Evolutionary conservation across 75 land plant species (phyloP).

Genomic region (Cryptomeria japonica): DNA sequence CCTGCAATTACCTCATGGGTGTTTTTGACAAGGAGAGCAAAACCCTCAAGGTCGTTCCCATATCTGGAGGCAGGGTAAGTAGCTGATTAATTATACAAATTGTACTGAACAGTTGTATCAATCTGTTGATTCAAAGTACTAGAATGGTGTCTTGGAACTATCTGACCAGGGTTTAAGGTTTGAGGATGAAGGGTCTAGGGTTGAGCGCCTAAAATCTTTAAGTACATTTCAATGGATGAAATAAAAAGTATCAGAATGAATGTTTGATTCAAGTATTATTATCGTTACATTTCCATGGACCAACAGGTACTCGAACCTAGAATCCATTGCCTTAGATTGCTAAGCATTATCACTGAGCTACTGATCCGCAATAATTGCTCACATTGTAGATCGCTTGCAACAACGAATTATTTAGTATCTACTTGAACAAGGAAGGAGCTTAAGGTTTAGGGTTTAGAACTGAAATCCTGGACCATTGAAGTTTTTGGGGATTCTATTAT

Average conservation of each 20-base stretch:
- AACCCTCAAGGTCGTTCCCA: conserved; percentile 71
- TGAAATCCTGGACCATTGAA: neutral
- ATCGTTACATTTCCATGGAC: no score
- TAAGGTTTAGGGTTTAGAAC: neutral
- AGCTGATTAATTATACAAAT: neutral
- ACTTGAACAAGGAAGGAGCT: neutral
- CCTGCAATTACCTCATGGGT: conserved; percentile 74
- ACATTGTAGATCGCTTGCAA: no score
- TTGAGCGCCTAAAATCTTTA: neutral
- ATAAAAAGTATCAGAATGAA: neutral
- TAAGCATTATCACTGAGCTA: no score
- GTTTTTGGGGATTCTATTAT: neutral
- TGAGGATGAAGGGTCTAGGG: neutral
- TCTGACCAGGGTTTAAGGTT: neutral
- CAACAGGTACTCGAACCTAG: no score
- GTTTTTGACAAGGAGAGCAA: conserved; percentile 74
- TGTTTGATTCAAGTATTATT: neutral
- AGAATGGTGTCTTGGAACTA: neutral
- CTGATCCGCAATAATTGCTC: no score
- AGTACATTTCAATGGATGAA: neutral
- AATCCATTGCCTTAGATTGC: no score
- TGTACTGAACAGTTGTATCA: neutral
- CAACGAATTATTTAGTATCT: neutral
- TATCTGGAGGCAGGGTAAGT: conserved; percentile 73
- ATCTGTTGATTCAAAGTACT: neutral